Percentiles rank a stretch among this genome's conserved stretches.
These are phyloP conservation scores for Paecilomyces variotii DNA, from an alignment of 2,329 filamentous ascomycete species.

Conservation along the genomic window DNA sequence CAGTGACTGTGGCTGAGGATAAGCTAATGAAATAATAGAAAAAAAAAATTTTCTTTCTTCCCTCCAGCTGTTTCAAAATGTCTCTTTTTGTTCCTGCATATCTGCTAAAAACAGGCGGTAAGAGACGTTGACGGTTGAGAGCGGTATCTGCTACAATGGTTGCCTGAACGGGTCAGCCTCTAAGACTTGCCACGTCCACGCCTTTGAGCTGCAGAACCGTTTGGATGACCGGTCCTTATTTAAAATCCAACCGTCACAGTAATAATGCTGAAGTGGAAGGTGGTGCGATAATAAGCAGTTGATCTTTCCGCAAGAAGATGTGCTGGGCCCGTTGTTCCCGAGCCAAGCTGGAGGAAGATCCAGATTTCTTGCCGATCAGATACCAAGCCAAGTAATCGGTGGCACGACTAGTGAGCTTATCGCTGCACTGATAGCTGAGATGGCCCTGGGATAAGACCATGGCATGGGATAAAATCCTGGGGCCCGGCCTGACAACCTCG, in stretches of 20 bases:
- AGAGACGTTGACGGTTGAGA: too few species aligned
- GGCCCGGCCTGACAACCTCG: slow-evolving; percentile 10
- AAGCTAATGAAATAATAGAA: not conserved
- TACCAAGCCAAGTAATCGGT: not conserved
- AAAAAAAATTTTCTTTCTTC: not conserved
- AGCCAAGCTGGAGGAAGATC: not conserved
- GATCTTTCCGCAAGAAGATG: not conserved
- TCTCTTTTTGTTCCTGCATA: not conserved
- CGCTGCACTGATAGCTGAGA: slow-evolving; percentile 8
- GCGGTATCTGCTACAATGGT: too few species aligned
- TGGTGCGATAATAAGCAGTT: not conserved
- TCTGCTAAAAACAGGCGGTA: not conserved
- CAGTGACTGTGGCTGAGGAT: not conserved
- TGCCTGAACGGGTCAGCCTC: too few species aligned
- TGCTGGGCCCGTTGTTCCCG: not conserved
- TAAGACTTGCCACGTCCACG: not conserved
- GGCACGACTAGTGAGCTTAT: not conserved
- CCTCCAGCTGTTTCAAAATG: not conserved
- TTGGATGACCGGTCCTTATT: not conserved
- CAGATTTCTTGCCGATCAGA: not conserved
- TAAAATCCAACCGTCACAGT: not conserved
- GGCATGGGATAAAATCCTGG: slow-evolving; percentile 18
- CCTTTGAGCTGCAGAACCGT: not conserved
- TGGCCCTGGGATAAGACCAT: slow-evolving; percentile 11
- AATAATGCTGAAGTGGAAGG: not conserved